Conservation (phyloP, 768 basidiomycete genomes). For the Holtermannia corniformis region DNA sequence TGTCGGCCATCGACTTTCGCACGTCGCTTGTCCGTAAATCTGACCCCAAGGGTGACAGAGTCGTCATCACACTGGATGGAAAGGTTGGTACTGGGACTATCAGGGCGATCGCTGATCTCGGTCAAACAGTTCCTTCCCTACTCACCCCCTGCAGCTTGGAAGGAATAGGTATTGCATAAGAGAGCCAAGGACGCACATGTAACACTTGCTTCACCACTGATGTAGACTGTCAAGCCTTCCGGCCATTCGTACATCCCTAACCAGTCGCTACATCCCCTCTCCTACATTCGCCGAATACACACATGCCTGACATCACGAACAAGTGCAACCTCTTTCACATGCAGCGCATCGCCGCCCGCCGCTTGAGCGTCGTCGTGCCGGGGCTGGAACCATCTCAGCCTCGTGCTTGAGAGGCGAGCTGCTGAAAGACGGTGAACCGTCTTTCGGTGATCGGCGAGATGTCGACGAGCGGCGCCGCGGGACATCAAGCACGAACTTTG, state of each 20-base stretch:
- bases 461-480: not conserved
- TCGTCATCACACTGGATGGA: constrained; percentile 35
- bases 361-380: not conserved
- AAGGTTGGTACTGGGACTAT: constrained; percentile 19
- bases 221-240: no score
- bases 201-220: no score
- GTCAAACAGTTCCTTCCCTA: not conserved
- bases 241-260: no score
- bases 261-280: not conserved
- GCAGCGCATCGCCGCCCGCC: not conserved
- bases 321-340: not conserved
- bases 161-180: no score
- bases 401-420: not conserved
- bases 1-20: constrained; percentile 37
- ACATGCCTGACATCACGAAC: not conserved
- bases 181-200: no score
- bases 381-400: not conserved
- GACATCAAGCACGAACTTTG: not conserved
- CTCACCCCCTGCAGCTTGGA: not conserved
- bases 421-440: not conserved
- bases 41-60: constrained; percentile 37
- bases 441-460: not conserved
- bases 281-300: not conserved
- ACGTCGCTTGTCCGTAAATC: constrained; percentile 26
- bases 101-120: not conserved